Evolutionary conservation across 805 yeast species (phyloP).

Genomic region (Yueomyces sinensis): DNA sequence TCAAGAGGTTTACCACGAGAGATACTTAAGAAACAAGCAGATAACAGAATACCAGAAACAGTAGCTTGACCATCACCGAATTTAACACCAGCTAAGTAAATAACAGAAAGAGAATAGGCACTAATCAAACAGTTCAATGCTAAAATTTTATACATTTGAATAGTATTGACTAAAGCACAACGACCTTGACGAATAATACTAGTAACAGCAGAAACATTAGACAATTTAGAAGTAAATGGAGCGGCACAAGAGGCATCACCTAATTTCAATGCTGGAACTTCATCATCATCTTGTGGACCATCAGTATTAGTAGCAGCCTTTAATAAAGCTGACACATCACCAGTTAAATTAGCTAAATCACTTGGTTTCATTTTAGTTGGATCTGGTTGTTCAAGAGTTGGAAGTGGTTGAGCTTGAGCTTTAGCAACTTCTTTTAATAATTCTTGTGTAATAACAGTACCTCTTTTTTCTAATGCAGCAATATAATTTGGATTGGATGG

Average conservation of each 20-base stretch:
- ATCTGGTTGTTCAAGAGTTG: slow-evolving; percentile 18
- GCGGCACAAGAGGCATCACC: slow-evolving; percentile 99
- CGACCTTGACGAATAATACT: slow-evolving; percentile 95
- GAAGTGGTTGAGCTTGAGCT: slow-evolving; percentile 30
- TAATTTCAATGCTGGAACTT: slow-evolving; percentile 83
- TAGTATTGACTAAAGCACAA: slow-evolving; percentile 92
- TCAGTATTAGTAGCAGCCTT: slow-evolving; percentile 14
- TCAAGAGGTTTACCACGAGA: slow-evolving; percentile 88
- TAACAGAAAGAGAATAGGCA: slow-evolving; percentile 88
- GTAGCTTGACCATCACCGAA: slow-evolving; percentile 98
- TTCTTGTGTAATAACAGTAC: slow-evolving; percentile 67
- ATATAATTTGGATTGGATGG: slow-evolving; percentile 80
- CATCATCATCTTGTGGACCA: slow-evolving; percentile 38
- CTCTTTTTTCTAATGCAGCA: slow-evolving; percentile 73
- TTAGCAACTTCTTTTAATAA: slow-evolving; percentile 45
- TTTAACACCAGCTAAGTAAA: slow-evolving; percentile 93
- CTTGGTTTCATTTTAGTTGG: slow-evolving; percentile 11
- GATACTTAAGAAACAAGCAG: slow-evolving; percentile 89
- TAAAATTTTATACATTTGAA: slow-evolving; percentile 96
- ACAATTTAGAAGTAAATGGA: slow-evolving; percentile 89
- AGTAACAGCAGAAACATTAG: slow-evolving; percentile 85
- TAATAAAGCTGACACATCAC: slow-evolving; percentile 32
- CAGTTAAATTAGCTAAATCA: slow-evolving; percentile 10
- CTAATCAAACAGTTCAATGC: slow-evolving; percentile 94
- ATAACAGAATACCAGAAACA: slow-evolving; percentile 79